Evolutionary conservation across 2,329 filamentous ascomycete genomes (phyloP).

Genomic region (Colletotrichum theobromicola): DNA sequence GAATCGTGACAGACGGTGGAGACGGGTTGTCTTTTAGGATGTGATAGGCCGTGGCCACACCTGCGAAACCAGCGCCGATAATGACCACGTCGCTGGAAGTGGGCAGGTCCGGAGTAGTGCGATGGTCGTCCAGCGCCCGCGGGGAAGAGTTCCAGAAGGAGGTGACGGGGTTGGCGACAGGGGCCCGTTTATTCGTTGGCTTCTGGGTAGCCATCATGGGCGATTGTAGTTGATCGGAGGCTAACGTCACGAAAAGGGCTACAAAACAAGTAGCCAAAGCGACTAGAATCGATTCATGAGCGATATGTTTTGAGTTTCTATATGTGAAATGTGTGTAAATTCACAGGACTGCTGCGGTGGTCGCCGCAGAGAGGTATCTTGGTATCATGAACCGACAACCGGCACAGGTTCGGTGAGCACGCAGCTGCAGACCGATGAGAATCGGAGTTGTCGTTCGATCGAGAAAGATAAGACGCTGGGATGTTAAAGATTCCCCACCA

Average conservation of each 20-base stretch:
- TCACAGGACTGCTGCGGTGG: neutral
- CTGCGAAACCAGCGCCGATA: neutral
- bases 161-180: neutral
- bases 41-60: neutral
- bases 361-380: neutral
- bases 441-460: neutral
- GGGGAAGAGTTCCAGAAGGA: neutral
- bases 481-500: neutral
- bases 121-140: neutral
- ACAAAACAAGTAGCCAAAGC: neutral
- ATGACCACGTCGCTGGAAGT: neutral
- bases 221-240: neutral
- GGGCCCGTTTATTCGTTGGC: neutral
- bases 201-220: neutral
- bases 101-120: neutral
- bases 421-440: neutral
- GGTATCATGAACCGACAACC: neutral
- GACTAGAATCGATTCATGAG: neutral
- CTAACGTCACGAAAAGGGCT: neutral
- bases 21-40: neutral
- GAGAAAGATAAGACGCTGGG: neutral
- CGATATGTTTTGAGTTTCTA: neutral
- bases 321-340: neutral
- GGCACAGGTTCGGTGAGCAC: neutral
- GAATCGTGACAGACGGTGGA: neutral